Evolutionary conservation across 2,329 filamentous ascomycete genomes (phyloP), one percentile per base, ranked within the genome.

Genomic region (Gaeumannomyces tritici): DNA sequence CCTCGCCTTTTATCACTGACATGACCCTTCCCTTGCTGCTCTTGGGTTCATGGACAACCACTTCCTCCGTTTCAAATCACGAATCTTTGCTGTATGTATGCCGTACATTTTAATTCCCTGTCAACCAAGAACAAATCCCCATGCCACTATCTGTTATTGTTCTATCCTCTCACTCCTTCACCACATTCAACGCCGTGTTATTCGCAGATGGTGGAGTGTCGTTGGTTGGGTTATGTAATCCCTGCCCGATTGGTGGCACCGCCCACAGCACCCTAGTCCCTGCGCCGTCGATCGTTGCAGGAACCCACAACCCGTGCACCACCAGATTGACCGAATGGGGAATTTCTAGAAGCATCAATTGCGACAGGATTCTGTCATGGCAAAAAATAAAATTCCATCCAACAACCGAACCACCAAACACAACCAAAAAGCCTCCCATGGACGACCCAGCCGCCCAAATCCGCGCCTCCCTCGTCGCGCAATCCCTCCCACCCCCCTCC

Each of bases 401-500:
- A 4, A 35, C 33, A 12, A 35, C 33, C 6, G 11, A 12, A 35
- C 9, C 33, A 35, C 15, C 56, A 11, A 18, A 18, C 27, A 31
- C 29, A 3, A 13, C 29, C 31, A 15, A 5, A 58, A n/a, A 13
- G n/a, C n/a, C n/a, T n/a, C 33, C 35, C n/a, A 62, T 54, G 35
- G 35, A 35, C 55, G 55, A 42, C 57, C 54, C 61, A 55, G 62
- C 72, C 42, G 70, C 78, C 57, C 85, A 91, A 65, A 76, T 85
- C 57, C 79, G 78, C 65, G 66, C 72, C 60, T 73, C 81, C 70
- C 74, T 86, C 74, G 68, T 80, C 70, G 69, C 78, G 68, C 71
- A 88, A 76, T 75, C 79, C 75, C 69, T 88, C 76, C 74, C 87
- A 70, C 47, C 75, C 67, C 74, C 83, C 1, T 80, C 82, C 2